Base-by-base conservation (phyloP, 2,329 filamentous ascomycete genomes). In the Neopestalotiopsis sp. region DNA sequence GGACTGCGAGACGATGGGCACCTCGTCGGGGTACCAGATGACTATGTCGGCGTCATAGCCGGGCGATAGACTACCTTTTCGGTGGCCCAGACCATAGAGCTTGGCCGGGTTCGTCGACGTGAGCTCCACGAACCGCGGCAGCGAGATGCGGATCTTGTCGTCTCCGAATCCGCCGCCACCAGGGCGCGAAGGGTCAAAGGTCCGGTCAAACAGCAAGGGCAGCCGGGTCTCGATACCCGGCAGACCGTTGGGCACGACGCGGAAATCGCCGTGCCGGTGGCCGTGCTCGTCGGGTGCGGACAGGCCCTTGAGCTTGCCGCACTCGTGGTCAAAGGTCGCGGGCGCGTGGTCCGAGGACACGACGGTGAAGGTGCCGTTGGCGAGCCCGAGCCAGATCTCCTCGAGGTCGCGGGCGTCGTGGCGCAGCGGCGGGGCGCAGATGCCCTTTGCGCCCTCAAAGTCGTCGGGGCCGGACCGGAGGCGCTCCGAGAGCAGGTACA, bases 281-380 rank as follows among this genome's bases (percentile, higher is more conserved):
- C 67, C 67, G 14, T 38, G 34, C 34, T 57, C 32, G 7, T 38
- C 69, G 17, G 40, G 32, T 40, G 9, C 57, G 4, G 14, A 58
- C 2, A 68, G 60, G n/a, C 69, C 69, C 60, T 64, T 68, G 38
- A 68, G 59, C 69, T 70, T 70, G n/a, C 69, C 69, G 63, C 69
- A 70, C 38, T 66, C 66, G 58, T 70, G 69, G 49, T 70, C 69
- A 40, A 66, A 67, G 38, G 67, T 68, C 34, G 66, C 62, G 14
- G 69, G 69, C 24, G 69, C 69, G 63, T 70, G 69, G 69, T 70
- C 69, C 4, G 83, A 86, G 12, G 82, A 85, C 10, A 88, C 80
- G 2, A 86, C 81, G 0, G 86, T 85, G 71, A 89, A 88, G 0
- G 86, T 89, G 3, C 85, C 85, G 71, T 88, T 85, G 13, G 79